Conservation (phyloP, 208 protist species). For the Trypanosoma lewisi region DNA sequence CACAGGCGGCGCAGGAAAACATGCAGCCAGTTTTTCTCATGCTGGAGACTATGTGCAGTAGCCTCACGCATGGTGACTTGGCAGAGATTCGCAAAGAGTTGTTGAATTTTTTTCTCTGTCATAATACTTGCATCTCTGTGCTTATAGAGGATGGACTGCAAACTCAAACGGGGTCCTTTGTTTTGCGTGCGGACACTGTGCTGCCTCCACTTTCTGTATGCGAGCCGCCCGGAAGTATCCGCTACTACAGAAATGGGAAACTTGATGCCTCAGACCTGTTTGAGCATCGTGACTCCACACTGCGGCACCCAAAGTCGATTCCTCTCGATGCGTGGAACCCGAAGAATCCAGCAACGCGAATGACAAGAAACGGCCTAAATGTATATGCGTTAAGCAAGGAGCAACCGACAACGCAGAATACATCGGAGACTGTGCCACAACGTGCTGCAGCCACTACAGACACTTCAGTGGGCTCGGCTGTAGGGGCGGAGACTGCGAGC, state of each 20-base stretch:
- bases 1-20: slow-evolving; percentile 11
- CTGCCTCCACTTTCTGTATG: slow-evolving; percentile 43
- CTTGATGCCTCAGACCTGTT: slow-evolving; percentile 23
- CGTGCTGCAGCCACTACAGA: not conserved
- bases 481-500: slow-evolving; percentile 7
- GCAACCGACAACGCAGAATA: not conserved
- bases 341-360: slow-evolving; percentile 21
- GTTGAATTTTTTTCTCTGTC: slow-evolving; percentile 67
- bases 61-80: slow-evolving; percentile 44
- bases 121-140: slow-evolving; percentile 75
- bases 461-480: not conserved
- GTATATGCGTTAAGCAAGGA: slow-evolving; percentile 34
- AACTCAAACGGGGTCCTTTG: slow-evolving; percentile 59
- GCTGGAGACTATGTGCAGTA: slow-evolving; percentile 27
- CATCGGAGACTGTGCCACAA: not conserved
- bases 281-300: slow-evolving; percentile 45
- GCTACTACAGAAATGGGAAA: slow-evolving; percentile 26
- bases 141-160: slow-evolving; percentile 82
- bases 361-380: slow-evolving; percentile 59
- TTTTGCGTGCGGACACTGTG: slow-evolving; percentile 31
- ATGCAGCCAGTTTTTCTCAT: slow-evolving; percentile 24
- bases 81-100: slow-evolving; percentile 60
- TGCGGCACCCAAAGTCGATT: slow-evolving; percentile 35
- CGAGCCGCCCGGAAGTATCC: slow-evolving; percentile 59
- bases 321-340: slow-evolving; percentile 45